phyloP scores from a whole-genome alignment of 2,329 filamentous ascomycete species.

The Cladosporium halotolerans region DNA sequence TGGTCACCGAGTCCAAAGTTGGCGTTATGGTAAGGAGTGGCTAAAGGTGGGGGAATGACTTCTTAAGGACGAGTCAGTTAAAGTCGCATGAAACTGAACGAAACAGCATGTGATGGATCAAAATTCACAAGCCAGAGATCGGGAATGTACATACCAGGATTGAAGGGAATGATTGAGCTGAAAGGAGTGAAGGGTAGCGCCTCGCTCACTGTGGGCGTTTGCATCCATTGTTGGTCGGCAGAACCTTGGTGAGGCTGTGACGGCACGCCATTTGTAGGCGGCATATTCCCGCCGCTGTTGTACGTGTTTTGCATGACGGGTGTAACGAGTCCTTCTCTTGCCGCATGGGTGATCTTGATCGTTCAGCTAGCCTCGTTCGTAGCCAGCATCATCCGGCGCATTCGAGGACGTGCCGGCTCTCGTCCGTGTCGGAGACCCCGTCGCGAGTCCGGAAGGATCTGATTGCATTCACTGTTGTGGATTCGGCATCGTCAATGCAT shows the following conservation, averaged over 20 bases:
- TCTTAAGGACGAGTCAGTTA: slow-evolving; percentile 30
- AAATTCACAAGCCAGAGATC: background rate
- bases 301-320: slow-evolving; percentile 14
- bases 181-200: slow-evolving; percentile 78
- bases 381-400: slow-evolving; percentile 10
- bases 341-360: background rate
- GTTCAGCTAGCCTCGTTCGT: background rate
- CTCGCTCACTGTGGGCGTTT: slow-evolving; percentile 56
- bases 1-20: slow-evolving; percentile 25
- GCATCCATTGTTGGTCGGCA: slow-evolving; percentile 1
- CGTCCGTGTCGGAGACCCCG: too few species aligned
- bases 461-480: too few species aligned
- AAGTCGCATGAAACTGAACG: background rate
- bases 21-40: slow-evolving; percentile 35
- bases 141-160: slow-evolving; percentile 52
- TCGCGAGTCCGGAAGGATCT: too few species aligned
- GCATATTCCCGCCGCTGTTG: slow-evolving; percentile 9
- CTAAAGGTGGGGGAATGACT: slow-evolving; percentile 40
- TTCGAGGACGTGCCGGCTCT: background rate
- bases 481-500: too few species aligned
- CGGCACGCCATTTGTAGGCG: slow-evolving; percentile 14
- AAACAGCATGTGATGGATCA: background rate
- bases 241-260: background rate
- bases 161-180: slow-evolving; percentile 71
- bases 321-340: background rate